Conservation (phyloP, 2,329 filamentous ascomycete genomes). For the Blumeriella jaapii region DNA sequence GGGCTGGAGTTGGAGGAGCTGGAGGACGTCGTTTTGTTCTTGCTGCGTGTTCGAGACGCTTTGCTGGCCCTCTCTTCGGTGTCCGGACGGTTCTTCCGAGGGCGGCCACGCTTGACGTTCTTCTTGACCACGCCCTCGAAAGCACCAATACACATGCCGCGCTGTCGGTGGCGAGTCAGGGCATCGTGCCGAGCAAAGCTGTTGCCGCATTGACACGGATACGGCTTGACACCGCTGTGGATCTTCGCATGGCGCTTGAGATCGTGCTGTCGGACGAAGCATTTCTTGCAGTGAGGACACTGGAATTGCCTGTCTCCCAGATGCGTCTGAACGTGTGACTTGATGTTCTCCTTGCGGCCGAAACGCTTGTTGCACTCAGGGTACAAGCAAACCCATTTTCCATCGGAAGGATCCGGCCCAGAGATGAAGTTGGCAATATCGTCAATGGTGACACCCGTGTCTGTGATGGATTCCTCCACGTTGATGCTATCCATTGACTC, state of each 20-base stretch:
- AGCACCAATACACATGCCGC: conserved; percentile 92
- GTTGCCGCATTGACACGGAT: conserved; percentile 88
- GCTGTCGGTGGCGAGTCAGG: conserved; percentile 83
- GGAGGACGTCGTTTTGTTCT: conserved; percentile 35
- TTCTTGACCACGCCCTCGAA: conserved; percentile 71
- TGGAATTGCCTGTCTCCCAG: conserved; percentile 91
- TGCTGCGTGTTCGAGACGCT: conserved; percentile 41
- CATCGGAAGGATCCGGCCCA: conserved; percentile 59
- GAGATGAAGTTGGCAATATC: conserved; percentile 69
- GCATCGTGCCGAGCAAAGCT: conserved; percentile 93
- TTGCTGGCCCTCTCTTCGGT: conserved; percentile 40
- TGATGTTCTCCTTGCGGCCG: conserved; percentile 97
- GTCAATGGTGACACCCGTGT: conserved; percentile 78
- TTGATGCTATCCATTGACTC: conserved; percentile 50
- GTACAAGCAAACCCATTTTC: conserved; percentile 69
- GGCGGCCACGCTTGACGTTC: conserved; percentile 53
- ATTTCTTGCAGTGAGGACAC: conserved; percentile 87
- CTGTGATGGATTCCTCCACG: conserved; percentile 53
- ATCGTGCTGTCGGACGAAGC: conserved; percentile 94
- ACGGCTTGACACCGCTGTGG: conserved; percentile 90
- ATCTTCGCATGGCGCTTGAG: conserved; percentile 97
- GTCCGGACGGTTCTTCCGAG: conserved; percentile 49
- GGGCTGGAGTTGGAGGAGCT: conserved; percentile 43
- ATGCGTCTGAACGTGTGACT: conserved; percentile 95
- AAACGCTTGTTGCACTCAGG: conserved; percentile 79